Percentiles rank a stretch among this genome's conserved stretches.
Conservation (phyloP, 208 protist genomes). For the Trypanosoma vivax region DNA sequence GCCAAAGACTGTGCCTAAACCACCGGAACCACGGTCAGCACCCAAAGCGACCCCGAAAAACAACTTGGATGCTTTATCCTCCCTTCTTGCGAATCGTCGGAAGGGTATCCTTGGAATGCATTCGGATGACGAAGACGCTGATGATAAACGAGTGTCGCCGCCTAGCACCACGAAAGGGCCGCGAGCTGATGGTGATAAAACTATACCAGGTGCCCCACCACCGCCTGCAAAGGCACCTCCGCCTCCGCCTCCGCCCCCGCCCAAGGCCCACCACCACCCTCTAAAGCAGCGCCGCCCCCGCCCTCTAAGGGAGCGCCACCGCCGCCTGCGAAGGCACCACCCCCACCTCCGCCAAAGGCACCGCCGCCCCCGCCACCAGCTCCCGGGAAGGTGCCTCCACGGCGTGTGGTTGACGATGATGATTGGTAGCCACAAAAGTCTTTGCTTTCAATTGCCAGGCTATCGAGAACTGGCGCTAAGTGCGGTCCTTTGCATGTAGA, state of each 20-base stretch:
- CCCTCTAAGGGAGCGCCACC: constrained; percentile 7
- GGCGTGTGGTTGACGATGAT: constrained; percentile 10
- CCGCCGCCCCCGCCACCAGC: constrained; percentile 9
- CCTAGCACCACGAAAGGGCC: constrained; percentile 5
- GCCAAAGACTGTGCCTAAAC: neutral
- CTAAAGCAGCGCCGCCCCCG: neutral
- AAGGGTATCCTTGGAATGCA: constrained; percentile 28
- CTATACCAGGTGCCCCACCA: neutral
- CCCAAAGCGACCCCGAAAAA: constrained; percentile 15
- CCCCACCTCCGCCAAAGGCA: constrained; percentile 5
- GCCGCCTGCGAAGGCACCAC: neutral
- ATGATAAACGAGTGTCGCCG: neutral
- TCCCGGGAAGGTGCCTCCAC: constrained; percentile 16
- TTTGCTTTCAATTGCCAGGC: too few relatives aligned
- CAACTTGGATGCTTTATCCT: constrained; percentile 20
- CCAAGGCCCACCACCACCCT: neutral
- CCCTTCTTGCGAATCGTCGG: constrained; percentile 24
- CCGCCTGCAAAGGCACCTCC: neutral
- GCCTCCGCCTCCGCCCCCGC: constrained; percentile 8
- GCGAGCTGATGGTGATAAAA: neutral
- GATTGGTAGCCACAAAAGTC: constrained; percentile 4
- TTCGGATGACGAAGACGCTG: constrained; percentile 29
- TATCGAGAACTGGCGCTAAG: too few relatives aligned
- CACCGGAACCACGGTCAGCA: constrained; percentile 1
- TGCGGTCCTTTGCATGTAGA: too few relatives aligned